Base-by-base conservation (phyloP, 164 flowering plant genomes). In the Stephania cephalantha region DNA sequence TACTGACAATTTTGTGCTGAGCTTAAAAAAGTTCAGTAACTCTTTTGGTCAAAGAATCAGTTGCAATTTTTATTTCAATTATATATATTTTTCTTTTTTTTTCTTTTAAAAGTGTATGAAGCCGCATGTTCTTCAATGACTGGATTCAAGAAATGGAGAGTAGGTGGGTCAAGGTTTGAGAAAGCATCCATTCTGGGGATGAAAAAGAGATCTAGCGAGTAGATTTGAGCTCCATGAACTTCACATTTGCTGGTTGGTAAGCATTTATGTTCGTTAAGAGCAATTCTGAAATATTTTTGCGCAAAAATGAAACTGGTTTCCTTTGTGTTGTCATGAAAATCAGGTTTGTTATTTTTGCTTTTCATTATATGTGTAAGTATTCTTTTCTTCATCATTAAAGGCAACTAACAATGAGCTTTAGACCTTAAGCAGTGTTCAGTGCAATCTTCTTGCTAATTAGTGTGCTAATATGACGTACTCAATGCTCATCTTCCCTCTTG, bases 71-170 rank as follows among this genome's bases (percentile, higher is more conserved):
- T 15, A 18, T 61, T 7, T 5, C 22, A n/a, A 61, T 61, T 61
- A 5, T 61, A 18, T 25, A 18, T 58, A 25, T 58, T 58, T 58
- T 58, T 58, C 22, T 18, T 61, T 9, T 18, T 61, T 15, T 25
- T 61, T 61, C 66, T 61, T 61, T 61, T n/a, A 76, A 66, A 69
- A 94, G 99, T 91, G 85, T 90, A 84, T 74, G 92, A 93, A 74
- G 88, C 97, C 78, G 99, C 98, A 74, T 87, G 83, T 70, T 83
- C 88, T 17, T 93, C 98, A 9, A 89, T 90, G 89, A 77, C 84
- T 46, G 87, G 90, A 75, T 95, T 87, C 55, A 95, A 89, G 86
- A 93, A 89, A 71, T 95, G 97, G 99, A 85, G 94, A 68, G 82
- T 85, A 46, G 99, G 95, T 58, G 99, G 97, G 17, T 86, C 96